A percentile compares a stretch with the other conserved stretches of the same genome.
These are phyloP conservation scores for Colletotrichum australisinense DNA, from an alignment of 2,329 filamentous ascomycete species.

Conservation along the genomic window DNA sequence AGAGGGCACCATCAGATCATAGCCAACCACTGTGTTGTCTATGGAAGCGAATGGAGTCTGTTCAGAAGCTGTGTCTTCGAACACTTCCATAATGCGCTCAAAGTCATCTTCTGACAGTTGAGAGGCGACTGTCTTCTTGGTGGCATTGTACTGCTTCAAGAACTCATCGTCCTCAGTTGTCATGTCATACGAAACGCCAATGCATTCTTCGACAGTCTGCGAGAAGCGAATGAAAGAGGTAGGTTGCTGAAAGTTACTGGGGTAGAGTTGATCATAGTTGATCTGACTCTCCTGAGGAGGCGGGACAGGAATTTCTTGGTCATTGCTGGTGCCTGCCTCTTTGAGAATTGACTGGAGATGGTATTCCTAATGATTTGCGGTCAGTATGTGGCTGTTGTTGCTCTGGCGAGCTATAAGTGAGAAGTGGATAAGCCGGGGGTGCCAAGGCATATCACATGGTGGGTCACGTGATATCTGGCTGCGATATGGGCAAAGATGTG, in stretches of 20 bases:
- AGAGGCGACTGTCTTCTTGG: constrained; percentile 66
- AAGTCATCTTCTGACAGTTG: constrained; percentile 91
- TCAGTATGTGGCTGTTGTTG: constrained; percentile 42
- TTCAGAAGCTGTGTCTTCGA: constrained; percentile 85
- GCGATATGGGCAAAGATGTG: constrained; percentile 40
- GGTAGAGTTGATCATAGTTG: constrained; percentile 91
- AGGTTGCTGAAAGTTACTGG: constrained; percentile 82
- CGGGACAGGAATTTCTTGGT: constrained; percentile 74
- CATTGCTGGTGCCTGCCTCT: constrained; percentile 64
- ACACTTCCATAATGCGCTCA: constrained; percentile 93
- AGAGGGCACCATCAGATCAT: constrained; percentile 79
- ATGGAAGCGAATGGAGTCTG: constrained; percentile 91
- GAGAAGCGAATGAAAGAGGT: constrained; percentile 97
- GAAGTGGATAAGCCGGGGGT: constrained; percentile 31
- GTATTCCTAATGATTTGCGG: constrained; percentile 76
- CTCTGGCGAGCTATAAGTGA: not conserved
- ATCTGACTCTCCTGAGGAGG: constrained; percentile 73
- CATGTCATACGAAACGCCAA: constrained; percentile 94
- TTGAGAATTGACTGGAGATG: constrained; percentile 87
- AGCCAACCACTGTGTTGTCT: constrained; percentile 86
- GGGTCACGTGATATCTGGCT: constrained; percentile 60
- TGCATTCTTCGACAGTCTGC: constrained; percentile 96
- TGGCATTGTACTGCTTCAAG: constrained; percentile 85
- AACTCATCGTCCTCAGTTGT: constrained; percentile 89
- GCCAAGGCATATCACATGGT: constrained; percentile 53